Evolutionary conservation across 257 asterid genomes (phyloP).

Genomic region (Lycium ferocissimum): DNA sequence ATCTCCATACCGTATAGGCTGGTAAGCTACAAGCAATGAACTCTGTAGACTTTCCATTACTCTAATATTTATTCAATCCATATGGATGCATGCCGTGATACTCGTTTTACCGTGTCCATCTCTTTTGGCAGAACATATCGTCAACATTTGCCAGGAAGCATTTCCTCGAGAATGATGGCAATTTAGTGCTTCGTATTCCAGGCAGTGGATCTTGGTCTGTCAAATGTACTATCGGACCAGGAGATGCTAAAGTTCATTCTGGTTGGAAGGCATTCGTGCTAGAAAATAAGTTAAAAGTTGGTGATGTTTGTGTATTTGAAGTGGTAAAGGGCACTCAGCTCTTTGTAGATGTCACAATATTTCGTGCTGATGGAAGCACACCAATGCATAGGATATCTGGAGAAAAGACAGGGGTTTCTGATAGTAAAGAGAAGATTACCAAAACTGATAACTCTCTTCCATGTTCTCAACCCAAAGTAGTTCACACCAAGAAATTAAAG

Average conservation of each 20-base stretch:
- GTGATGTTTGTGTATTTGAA: conserved; percentile 25
- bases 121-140: conserved; percentile 29
- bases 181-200: not conserved
- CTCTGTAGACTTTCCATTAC: not conserved
- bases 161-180: not conserved
- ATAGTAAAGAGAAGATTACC: not conserved
- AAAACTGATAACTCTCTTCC: not conserved
- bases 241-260: not conserved
- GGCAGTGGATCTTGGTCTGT: conserved; percentile 29
- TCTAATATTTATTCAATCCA: not conserved
- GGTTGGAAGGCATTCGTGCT: not conserved
- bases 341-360: not conserved
- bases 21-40: not conserved
- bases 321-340: not conserved
- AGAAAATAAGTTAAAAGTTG: not conserved
- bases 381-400: not conserved
- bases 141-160: conserved; percentile 2
- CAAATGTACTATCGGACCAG: not conserved
- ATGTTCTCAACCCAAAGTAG: not conserved
- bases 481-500: not conserved
- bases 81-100: not conserved
- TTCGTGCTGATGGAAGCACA: not conserved
- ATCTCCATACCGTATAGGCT: not conserved
- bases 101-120: not conserved
- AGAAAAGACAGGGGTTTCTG: not conserved